A percentile compares a stretch with the other conserved stretches of the same genome.
phyloP scores from a whole-genome alignment of 2,329 filamentous ascomycete genomes.

The Colletotrichum sp. region DNA sequence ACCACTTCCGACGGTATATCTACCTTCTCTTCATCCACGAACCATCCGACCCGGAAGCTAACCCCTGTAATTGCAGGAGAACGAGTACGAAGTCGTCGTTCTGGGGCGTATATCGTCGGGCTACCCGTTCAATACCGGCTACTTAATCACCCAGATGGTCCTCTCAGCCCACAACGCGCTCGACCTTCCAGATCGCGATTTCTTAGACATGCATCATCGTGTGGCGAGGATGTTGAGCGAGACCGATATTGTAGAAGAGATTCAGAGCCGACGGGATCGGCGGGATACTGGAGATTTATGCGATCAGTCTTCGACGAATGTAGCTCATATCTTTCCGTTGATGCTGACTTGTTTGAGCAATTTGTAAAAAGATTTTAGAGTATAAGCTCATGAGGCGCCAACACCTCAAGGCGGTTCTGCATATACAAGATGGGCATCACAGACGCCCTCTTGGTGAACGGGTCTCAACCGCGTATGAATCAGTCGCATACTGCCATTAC shows the following conservation, averaged over 20 bases:
- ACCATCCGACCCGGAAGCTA: neutral
- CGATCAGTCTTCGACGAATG: accelerated
- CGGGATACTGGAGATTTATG: accelerated
- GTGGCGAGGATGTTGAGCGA: neutral
- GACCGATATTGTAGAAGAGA: neutral
- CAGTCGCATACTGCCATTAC: neutral
- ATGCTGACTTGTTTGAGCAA: neutral
- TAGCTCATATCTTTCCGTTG: neutral
- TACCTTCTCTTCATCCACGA: neutral
- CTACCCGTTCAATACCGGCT: neutral
- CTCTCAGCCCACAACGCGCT: neutral
- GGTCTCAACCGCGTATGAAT: neutral
- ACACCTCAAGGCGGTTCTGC: accelerated
- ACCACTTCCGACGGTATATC: neutral
- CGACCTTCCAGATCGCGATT: neutral
- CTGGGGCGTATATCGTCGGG: neutral
- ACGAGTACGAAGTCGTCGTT: neutral
- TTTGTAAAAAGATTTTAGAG: neutral
- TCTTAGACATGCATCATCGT: neutral
- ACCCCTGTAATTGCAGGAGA: neutral
- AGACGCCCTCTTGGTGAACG: neutral
- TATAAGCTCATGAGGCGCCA: neutral
- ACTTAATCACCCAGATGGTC: neutral
- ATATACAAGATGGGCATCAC: accelerated
- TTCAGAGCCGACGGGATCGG: accelerated